Percentiles rank a stretch among this genome's conserved stretches.
These are phyloP conservation scores for Diversispora epigaea DNA, from an alignment of 192 early-diverging fungal species.

Conservation along the genomic window DNA sequence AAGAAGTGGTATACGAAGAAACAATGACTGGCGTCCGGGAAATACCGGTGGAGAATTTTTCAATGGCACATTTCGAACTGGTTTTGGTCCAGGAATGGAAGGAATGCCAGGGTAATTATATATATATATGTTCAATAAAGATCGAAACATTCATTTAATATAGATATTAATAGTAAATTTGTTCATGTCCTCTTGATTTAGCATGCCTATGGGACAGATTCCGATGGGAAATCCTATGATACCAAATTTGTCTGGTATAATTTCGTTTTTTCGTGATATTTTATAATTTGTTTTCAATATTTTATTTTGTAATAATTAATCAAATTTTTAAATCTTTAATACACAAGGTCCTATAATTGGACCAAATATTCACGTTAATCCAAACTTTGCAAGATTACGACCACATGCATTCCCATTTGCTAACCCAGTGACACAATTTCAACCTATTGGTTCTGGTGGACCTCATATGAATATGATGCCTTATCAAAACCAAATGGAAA, in stretches of 20 bases:
- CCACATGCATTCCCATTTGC: background rate
- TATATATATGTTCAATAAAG: background rate
- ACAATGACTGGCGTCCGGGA: background rate
- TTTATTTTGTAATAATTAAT: background rate
- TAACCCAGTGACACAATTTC: slow-evolving; percentile 3
- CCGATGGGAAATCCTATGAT: slow-evolving; percentile 3
- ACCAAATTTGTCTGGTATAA: background rate
- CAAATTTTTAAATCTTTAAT: background rate
- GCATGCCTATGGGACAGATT: background rate
- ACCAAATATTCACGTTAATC: slow-evolving; percentile 20
- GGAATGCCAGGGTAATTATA: slow-evolving; percentile 15
- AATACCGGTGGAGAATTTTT: background rate
- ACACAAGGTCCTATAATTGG: slow-evolving; percentile 18
- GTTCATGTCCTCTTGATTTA: background rate
- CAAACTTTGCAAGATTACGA: slow-evolving; percentile 21
- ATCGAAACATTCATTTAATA: too few species aligned
- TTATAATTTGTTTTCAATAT: background rate
- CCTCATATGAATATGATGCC: slow-evolving; percentile 18
- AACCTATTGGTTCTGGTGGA: background rate
- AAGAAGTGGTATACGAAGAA: slow-evolving; percentile 3
- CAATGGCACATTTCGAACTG: slow-evolving; percentile 12
- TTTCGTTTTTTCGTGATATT: background rate
- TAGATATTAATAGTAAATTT: background rate
- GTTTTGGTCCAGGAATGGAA: slow-evolving; percentile 6
- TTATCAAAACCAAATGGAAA: slow-evolving; percentile 19